Percentiles rank a stretch among this genome's conserved stretches.
Conservation (phyloP, 805 yeast species). For the Sungouiozyma intestinalis region DNA sequence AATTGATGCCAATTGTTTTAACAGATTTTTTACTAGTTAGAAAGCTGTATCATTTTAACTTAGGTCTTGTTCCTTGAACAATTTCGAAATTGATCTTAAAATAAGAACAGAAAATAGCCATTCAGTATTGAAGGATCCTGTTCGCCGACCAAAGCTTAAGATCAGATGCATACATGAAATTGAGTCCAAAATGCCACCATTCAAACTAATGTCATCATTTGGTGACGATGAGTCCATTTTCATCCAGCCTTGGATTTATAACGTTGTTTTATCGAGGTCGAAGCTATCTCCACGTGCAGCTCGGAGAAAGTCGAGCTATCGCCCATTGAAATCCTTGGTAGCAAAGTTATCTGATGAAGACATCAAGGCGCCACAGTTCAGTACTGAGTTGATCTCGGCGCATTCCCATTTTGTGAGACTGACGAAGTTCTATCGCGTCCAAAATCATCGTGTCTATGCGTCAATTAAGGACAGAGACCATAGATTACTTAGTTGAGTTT, state of each 20-base stretch:
- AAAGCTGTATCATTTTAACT: no score
- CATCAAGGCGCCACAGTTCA: slow-evolving; percentile 6
- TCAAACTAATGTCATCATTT: background rate
- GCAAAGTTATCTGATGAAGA: slow-evolving; percentile 9
- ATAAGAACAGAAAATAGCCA: no score
- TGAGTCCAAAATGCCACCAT: background rate
- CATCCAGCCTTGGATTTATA: background rate
- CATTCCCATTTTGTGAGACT: slow-evolving; percentile 16
- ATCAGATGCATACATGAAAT: no score
- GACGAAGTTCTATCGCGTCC: slow-evolving; percentile 16
- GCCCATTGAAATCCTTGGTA: slow-evolving; percentile 6
- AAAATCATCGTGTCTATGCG: slow-evolving; percentile 18
- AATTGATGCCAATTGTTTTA: no score
- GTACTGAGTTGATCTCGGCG: slow-evolving; percentile 6
- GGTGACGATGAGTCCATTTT: background rate
- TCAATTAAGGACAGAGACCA: slow-evolving; percentile 16
- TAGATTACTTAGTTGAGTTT: slow-evolving; percentile 26
- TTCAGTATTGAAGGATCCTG: no score
- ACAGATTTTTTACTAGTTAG: no score
- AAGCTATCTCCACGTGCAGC: background rate
- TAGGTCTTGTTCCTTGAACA: no score
- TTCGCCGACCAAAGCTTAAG: no score
- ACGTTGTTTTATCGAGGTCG: background rate
- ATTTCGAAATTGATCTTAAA: no score
- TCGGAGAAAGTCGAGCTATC: background rate